A percentile compares a stretch with the other conserved stretches of the same genome.
phyloP scores from a whole-genome alignment of 306 rosid species.

The Luffa acutangula region DNA sequence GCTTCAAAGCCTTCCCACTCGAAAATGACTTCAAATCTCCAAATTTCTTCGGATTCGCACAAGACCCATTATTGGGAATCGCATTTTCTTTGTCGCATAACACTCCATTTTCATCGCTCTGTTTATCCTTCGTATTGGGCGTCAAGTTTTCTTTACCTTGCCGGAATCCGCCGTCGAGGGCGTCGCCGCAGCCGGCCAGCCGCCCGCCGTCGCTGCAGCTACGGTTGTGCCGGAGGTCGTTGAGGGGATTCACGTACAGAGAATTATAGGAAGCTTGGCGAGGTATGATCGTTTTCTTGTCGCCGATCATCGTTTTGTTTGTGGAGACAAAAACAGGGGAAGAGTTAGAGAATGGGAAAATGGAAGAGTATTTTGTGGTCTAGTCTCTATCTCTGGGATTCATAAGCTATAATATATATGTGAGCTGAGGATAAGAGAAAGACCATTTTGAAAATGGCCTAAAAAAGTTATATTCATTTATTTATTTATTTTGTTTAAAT shows the following conservation, averaged over 20 bases:
- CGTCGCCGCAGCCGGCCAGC: neutral
- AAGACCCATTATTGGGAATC: constrained; percentile 23
- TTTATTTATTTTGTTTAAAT: neutral
- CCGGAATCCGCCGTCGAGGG: neutral
- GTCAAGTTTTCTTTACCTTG: constrained; percentile 25
- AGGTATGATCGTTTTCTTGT: constrained; percentile 5
- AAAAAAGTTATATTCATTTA: neutral
- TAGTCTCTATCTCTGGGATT: neutral
- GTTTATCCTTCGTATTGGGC: constrained; percentile 16
- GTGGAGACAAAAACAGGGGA: neutral
- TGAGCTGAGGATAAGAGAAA: neutral
- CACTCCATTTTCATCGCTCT: neutral
- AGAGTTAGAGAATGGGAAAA: neutral
- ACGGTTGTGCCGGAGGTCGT: constrained; percentile 41
- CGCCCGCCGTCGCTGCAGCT: constrained; percentile 43
- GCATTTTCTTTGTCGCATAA: constrained; percentile 40
- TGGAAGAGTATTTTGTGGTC: neutral
- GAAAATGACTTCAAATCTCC: constrained; percentile 46
- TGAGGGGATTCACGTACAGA: constrained; percentile 46
- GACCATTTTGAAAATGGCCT: neutral
- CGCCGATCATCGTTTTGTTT: neutral
- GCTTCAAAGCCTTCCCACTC: constrained; percentile 42
- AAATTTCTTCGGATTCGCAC: constrained; percentile 17
- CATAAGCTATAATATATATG: neutral
- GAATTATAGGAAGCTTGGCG: constrained; percentile 36